These are phyloP conservation scores for Actinidia arguta DNA, from an alignment of 179 eudicot genomes.

Conservation along the genomic window DNA sequence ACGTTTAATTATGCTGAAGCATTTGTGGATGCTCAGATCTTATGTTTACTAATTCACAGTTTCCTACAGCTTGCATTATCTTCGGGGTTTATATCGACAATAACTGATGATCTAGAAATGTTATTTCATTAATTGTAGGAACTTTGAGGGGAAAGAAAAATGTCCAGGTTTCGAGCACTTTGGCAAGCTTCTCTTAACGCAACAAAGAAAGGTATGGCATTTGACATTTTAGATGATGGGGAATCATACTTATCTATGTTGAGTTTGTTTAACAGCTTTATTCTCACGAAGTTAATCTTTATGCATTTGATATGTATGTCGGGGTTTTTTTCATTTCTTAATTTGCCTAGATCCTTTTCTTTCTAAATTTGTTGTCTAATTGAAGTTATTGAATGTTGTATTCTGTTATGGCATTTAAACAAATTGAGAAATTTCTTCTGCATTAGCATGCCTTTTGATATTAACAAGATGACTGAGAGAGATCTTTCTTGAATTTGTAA, in stretches of 20 bases:
- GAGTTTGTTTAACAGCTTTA: no score
- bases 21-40: not conserved
- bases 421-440: not conserved
- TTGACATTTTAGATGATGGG: not conserved
- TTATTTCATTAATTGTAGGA: conserved; percentile 13
- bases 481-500: not conserved
- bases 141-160: conserved; percentile 25
- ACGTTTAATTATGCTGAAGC: not conserved
- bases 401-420: no score
- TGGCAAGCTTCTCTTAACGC: conserved; percentile 88
- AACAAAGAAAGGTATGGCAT: conserved; percentile 76
- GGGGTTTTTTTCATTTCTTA: no score
- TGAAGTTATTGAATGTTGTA: no score
- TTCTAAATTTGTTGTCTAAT: no score
- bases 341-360: no score
- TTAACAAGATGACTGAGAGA: not conserved
- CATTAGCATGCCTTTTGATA: not conserved
- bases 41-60: not conserved
- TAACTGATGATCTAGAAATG: not conserved
- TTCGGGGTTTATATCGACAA: not conserved
- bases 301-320: no score
- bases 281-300: no score
- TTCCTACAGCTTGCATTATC: not conserved
- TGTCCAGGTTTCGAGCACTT: conserved; percentile 84
- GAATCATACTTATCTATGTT: not conserved